Evolutionary conservation across 345 rosid species (phyloP).

Genomic region (Clausena lansium): DNA sequence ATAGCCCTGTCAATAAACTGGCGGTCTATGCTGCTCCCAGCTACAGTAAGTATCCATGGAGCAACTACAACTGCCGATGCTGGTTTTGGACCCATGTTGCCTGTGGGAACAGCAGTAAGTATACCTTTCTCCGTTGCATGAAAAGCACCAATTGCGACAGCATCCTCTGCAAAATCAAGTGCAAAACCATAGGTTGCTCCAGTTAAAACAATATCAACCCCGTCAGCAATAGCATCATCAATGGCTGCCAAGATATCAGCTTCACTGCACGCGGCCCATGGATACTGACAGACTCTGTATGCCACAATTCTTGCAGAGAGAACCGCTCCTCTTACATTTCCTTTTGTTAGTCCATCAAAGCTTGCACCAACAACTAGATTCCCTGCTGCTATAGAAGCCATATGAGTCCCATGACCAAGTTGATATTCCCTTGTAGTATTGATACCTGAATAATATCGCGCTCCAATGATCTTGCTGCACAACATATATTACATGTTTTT

Average conservation of each 20-base stretch:
- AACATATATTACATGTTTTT: background rate
- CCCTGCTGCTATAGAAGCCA: constrained; percentile 22
- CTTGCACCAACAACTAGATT: constrained; percentile 19
- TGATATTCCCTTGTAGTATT: background rate
- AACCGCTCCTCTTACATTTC: background rate
- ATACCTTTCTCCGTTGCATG: constrained; percentile 58
- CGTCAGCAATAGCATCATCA: constrained; percentile 70
- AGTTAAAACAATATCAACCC: constrained; percentile 46
- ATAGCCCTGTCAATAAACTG: constrained; percentile 26
- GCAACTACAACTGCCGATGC: background rate
- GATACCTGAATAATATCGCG: background rate
- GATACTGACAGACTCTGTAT: background rate
- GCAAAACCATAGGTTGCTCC: rapidly evolving
- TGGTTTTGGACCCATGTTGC: constrained; percentile 16
- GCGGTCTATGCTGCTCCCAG: constrained; percentile 50
- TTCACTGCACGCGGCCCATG: background rate
- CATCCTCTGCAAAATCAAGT: background rate
- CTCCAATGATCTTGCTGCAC: constrained; percentile 28
- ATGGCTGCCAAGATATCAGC: constrained; percentile 30
- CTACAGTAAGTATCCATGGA: constrained; percentile 49
- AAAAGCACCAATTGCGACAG: constrained; percentile 41
- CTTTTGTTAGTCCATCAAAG: background rate
- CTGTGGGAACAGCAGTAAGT: constrained; percentile 31
- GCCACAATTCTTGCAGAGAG: constrained; percentile 35
- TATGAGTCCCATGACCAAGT: background rate